Evolutionary conservation across 352 stramenopile species (phyloP).

Genomic region (Discostella stelligera): DNA sequence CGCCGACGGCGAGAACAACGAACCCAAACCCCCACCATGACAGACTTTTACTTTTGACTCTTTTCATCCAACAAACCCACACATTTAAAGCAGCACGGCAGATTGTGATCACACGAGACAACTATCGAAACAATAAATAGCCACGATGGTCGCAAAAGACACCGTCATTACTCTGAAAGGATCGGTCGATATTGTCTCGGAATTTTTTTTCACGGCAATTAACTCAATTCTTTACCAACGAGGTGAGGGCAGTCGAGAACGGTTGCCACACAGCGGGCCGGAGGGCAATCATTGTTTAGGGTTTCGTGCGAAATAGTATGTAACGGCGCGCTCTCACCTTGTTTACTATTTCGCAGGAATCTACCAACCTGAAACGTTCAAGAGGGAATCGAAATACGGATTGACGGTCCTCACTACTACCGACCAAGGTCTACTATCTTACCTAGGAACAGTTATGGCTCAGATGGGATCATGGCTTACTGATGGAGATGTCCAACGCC

Average conservation of each 20-base stretch:
- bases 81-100: no score
- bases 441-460: slow-evolving; percentile 85
- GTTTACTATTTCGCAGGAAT: slow-evolving; percentile 84
- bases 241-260: slow-evolving; percentile 45
- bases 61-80: no score
- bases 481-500: slow-evolving; percentile 92
- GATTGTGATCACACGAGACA: no score
- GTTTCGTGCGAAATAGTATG: not conserved
- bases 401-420: slow-evolving; percentile 97
- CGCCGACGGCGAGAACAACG: no score
- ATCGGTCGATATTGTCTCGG: slow-evolving; percentile 96
- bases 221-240: slow-evolving; percentile 90
- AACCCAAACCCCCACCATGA: no score
- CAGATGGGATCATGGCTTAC: slow-evolving; percentile 91
- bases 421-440: slow-evolving; percentile 94
- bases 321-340: not conserved
- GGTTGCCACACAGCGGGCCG: not conserved
- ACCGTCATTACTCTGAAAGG: slow-evolving; percentile 97
- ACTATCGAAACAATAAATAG: not conserved
- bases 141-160: slow-evolving; percentile 52
- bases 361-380: slow-evolving; percentile 98
- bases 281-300: not conserved
- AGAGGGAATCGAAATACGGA: slow-evolving; percentile 96
- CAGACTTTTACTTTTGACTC: no score
- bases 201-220: slow-evolving; percentile 99